Percentiles rank a stretch among this genome's conserved stretches.
Conservation (phyloP, 352 stramenopile species). For the Elongisporangium anandrum region DNA sequence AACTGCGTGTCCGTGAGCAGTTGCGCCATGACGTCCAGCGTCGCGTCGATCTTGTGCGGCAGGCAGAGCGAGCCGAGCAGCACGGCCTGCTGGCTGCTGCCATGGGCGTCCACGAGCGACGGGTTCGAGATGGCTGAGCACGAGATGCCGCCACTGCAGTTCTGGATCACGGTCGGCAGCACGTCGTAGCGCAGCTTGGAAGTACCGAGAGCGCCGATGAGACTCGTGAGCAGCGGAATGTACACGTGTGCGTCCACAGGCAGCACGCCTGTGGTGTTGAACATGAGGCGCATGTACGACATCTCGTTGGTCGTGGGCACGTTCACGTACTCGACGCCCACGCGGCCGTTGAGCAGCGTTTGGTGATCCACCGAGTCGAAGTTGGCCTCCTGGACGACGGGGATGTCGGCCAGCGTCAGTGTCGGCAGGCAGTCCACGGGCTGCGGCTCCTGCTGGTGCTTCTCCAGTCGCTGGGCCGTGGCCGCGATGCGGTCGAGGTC, state of each 20-base stretch:
- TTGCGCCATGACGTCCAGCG: slow-evolving; percentile 47
- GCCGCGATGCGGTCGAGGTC: slow-evolving; percentile 55
- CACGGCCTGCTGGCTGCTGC: slow-evolving; percentile 48
- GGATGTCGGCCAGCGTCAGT: slow-evolving; percentile 67
- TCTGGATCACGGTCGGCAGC: slow-evolving; percentile 68
- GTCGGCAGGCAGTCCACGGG: slow-evolving; percentile 73
- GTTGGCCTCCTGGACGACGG: slow-evolving; percentile 36
- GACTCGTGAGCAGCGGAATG: slow-evolving; percentile 61
- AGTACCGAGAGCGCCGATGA: slow-evolving; percentile 73
- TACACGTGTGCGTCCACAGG: slow-evolving; percentile 63
- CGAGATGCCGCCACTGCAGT: slow-evolving; percentile 73
- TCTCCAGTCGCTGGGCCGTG: slow-evolving; percentile 39
- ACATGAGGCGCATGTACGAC: slow-evolving; percentile 73
- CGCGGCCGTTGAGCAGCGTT: slow-evolving; percentile 15
- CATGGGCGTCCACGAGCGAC: slow-evolving; percentile 42
- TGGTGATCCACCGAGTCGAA: slow-evolving; percentile 38
- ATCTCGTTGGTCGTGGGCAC: slow-evolving; percentile 82
- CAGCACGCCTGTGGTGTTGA: slow-evolving; percentile 41
- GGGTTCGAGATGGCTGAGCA: slow-evolving; percentile 48
- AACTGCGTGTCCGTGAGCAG: slow-evolving; percentile 78
- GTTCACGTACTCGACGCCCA: slow-evolving; percentile 46
- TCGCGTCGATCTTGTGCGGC: slow-evolving; percentile 69
- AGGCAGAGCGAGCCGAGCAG: slow-evolving; percentile 66
- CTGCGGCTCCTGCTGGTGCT: slow-evolving; percentile 61
- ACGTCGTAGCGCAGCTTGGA: slow-evolving; percentile 59